Conservation (phyloP, 2,329 filamentous ascomycete genomes). For the Sordariomycetes sp. region DNA sequence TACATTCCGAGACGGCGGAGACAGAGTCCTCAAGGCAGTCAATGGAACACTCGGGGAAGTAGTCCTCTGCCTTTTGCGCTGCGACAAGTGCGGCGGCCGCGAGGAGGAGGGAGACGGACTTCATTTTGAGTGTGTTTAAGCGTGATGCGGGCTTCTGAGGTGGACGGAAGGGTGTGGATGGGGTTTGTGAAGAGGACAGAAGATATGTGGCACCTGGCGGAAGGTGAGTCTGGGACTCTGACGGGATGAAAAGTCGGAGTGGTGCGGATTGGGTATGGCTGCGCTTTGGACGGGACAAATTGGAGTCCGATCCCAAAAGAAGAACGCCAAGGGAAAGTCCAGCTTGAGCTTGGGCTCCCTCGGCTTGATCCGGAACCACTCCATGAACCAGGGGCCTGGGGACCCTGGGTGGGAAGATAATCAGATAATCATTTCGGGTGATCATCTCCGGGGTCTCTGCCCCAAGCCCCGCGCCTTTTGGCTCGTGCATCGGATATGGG, state of each 20-base stretch:
- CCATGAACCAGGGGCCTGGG: background rate
- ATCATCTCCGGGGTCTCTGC: background rate
- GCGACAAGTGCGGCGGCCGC: slow-evolving; percentile 19
- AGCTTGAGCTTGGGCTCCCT: background rate
- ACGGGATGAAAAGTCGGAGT: background rate
- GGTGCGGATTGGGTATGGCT: background rate
- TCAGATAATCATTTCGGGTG: background rate
- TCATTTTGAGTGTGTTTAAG: no score
- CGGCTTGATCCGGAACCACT: background rate
- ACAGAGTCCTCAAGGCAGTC: slow-evolving; percentile 20
- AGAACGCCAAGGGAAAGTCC: no score
- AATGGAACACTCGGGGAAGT: slow-evolving; percentile 24
- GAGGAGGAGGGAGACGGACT: slow-evolving; percentile 18
- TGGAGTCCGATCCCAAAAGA: no score
- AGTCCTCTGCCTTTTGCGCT: slow-evolving; percentile 16
- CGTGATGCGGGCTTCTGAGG: no score
- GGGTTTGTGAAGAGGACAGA: background rate
- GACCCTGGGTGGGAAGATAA: background rate
- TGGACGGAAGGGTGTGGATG: background rate
- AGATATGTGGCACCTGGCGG: no score
- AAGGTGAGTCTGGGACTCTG: no score
- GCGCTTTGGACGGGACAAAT: background rate
- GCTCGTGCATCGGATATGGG: no score
- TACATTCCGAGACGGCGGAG: slow-evolving; percentile 16
- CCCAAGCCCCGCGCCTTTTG: no score